Evolutionary conservation across 768 basidiomycete species (phyloP).

Genomic region (Pisolithus microcarpus): DNA sequence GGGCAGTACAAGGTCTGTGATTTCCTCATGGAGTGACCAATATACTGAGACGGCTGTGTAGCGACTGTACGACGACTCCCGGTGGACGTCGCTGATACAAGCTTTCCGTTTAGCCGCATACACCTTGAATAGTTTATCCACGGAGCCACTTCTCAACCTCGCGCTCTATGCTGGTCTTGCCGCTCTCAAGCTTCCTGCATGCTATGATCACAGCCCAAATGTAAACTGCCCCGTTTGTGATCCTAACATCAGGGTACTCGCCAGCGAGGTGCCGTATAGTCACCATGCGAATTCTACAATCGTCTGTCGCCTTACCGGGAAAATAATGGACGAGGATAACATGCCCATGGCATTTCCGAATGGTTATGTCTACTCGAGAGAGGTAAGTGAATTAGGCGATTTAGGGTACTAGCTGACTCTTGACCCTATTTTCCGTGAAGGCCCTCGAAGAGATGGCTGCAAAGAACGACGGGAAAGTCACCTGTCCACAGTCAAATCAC

Average conservation of each 20-base stretch:
- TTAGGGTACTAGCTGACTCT: conserved; percentile 2
- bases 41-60: conserved; percentile 26
- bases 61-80: conserved; percentile 74
- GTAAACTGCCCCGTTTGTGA: conserved; percentile 92
- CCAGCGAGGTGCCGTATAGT: conserved; percentile 80
- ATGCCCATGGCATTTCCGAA: conserved; percentile 88
- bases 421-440: conserved; percentile 30
- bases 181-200: conserved; percentile 83
- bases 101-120: conserved; percentile 86
- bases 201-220: conserved; percentile 64
- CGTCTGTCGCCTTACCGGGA: conserved; percentile 84
- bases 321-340: conserved; percentile 93
- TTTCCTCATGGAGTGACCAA: neutral
- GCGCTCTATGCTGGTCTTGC: conserved; percentile 89
- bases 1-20: conserved; percentile 73
- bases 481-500: conserved; percentile 69
- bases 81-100: conserved; percentile 70
- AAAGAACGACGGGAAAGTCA: conserved; percentile 72
- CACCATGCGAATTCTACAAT: conserved; percentile 96
- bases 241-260: conserved; percentile 64
- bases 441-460: conserved; percentile 84
- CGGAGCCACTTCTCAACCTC: conserved; percentile 80
- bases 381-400: conserved; percentile 45
- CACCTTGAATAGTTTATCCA: conserved; percentile 78
- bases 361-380: conserved; percentile 88